Percentiles rank a stretch among this genome's conserved stretches.
phyloP scores from a whole-genome alignment of 1,139 yeast species.

The Candida sanyaensis region DNA sequence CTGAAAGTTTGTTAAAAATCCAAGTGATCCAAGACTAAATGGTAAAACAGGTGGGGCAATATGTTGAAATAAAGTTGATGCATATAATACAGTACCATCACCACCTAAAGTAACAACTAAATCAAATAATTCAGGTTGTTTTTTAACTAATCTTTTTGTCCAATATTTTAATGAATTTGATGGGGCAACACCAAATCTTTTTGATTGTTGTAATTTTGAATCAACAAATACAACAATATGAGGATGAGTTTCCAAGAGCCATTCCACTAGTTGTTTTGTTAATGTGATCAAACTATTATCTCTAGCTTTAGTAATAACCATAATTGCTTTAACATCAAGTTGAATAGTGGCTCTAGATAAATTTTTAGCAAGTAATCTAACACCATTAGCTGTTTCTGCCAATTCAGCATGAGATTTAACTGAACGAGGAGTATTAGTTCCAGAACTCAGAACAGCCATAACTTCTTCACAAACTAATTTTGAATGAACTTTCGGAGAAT shows the following conservation, averaged over 20 bases:
- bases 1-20: conserved; percentile 76
- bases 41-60: conserved; percentile 89
- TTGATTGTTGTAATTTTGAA: conserved; percentile 56
- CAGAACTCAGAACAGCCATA: conserved; percentile 10
- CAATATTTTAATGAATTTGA: conserved; percentile 58
- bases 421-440: conserved; percentile 33
- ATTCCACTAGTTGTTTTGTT: conserved; percentile 76
- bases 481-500: conserved; percentile 34
- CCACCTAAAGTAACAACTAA: conserved; percentile 83
- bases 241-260: conserved; percentile 55
- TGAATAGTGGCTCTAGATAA: conserved; percentile 73
- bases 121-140: conserved; percentile 65
- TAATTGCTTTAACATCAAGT: conserved; percentile 64
- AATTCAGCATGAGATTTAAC: conserved; percentile 71
- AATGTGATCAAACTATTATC: conserved; percentile 74
- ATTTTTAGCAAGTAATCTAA: conserved; percentile 75
- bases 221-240: conserved; percentile 72
- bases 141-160: conserved; percentile 59
- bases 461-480: conserved; percentile 32
- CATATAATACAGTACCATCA: conserved; percentile 86
- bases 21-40: conserved; percentile 78
- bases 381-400: conserved; percentile 87
- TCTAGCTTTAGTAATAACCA: conserved; percentile 84
- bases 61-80: conserved; percentile 74
- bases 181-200: conserved; percentile 60